Conservation (phyloP, 441 rosid species). For the Gossypium lobatum region DNA sequence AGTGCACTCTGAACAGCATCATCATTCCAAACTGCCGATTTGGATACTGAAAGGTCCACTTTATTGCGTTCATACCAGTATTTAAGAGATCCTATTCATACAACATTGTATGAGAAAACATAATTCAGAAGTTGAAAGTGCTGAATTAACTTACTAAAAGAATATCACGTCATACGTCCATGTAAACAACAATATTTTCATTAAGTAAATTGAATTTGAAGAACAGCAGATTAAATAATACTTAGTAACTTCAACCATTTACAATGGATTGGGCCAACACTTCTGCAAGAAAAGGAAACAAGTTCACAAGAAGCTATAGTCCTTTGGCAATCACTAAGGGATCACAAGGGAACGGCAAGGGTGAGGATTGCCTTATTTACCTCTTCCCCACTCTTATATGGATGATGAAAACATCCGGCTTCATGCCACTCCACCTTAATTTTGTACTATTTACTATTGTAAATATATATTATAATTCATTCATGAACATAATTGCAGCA, state of each 20-base stretch:
- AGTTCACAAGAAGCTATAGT: not conserved
- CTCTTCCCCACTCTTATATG: too few species aligned
- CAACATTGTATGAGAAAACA: slow-evolving; percentile 6
- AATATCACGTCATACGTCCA: not conserved
- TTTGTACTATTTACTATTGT: too few species aligned
- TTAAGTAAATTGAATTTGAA: not conserved
- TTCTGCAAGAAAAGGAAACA: not conserved
- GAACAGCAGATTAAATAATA: not conserved
- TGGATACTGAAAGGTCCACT: slow-evolving; percentile 59
- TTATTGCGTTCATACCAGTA: slow-evolving; percentile 82
- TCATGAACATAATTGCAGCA: too few species aligned
- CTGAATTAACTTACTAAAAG: not conserved
- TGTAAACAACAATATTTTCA: not conserved
- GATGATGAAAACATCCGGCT: too few species aligned
- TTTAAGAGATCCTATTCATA: slow-evolving; percentile 61
- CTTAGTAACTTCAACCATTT: not conserved
- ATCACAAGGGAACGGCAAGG: too few species aligned
- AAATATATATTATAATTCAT: too few species aligned
- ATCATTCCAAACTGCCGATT: slow-evolving; percentile 86
- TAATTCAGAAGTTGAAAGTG: slow-evolving; percentile 6
- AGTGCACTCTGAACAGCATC: slow-evolving; percentile 76
- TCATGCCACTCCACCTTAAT: too few species aligned
- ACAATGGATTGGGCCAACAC: not conserved
- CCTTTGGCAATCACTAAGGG: not conserved
- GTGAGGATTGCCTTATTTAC: too few species aligned